Evolutionary conservation across 2,329 filamentous ascomycete species (phyloP), one percentile per base, ranked within the genome.

Genomic region (Colletotrichum sublineola): DNA sequence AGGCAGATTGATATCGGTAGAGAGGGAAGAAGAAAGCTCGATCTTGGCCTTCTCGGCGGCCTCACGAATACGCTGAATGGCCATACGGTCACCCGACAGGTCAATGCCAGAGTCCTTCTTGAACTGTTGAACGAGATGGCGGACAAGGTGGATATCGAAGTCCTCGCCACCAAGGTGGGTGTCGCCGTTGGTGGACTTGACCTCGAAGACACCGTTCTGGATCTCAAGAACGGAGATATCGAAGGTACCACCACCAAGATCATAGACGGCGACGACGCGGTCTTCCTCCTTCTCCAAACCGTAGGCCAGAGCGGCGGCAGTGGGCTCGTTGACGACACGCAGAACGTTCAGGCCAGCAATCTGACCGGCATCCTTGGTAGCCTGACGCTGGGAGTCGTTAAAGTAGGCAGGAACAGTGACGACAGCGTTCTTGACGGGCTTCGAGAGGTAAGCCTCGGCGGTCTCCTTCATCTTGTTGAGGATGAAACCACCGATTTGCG

Each of bases 381-480:
- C 95, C 86, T 98, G 96, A 86, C 95, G 94, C 87, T 98, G 95
- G 73, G 94, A 95, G 85, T 98, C 95, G 86, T 98, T 98, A 91
- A 98, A 98, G 90, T 98, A 98, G 79, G 95, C 95, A 75, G 95
- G 95, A 48, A 98, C 95, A 74, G 96, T 98, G 78, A 98, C 96
- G 74, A 98, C 96, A 78, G 95, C 96, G 82, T 98, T 97, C 90
- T 97, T 96, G 80, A 97, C 86, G 73, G 91, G 90, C 88, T 95
- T 97, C 86, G 93, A 91, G 76, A 97, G 90, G 87, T 97, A 97
- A 74, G 93, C 88, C 88, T 98, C 95, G 76, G 96, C 96, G 64
- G 96, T 98, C 89, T 98, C 96, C 91, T 97, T 98, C 96, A 98
- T 98, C 91, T 98, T 98, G 84, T 95, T 92, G 79, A 98, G 90